Base-by-base conservation (phyloP, 2,329 filamentous ascomycete genomes). In the Penicillium sp. region DNA sequence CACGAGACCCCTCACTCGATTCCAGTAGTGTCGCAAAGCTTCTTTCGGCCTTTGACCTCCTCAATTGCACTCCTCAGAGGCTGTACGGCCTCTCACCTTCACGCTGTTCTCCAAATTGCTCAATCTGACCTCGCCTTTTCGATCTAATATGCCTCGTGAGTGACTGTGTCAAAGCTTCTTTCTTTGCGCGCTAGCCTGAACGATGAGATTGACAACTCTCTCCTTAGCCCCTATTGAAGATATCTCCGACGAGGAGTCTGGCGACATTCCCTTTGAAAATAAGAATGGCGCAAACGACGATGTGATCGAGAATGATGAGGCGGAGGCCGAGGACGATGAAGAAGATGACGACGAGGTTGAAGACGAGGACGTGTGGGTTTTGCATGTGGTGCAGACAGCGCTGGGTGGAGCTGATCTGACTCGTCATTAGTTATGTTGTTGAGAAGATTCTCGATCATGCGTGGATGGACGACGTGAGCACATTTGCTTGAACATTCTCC, bases 141-240 rank as follows among this genome's bases (percentile, higher is more conserved):
- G 45, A 39, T 52, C 56, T 49, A 70, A 28, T 34, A 60, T 73
- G 71, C 68, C 70, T 57, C 70, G 71, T 73, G 51, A 66, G 71
- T 69, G 39, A 39, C 25, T 28, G 36, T 36, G 34, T 43, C 26
- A 49, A 47, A 48, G 53, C 32, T 39, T 42, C 47, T 34, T 42
- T 39, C 43, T 41, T 47, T 48, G 42, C 48, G 49, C 50, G 35
- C 51, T 38, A 38, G 25, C 11, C 29, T 29, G 28, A 45, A 44
- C 45, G 29, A 7, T 4, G 29, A 32, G 29, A 32, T 32, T 43
- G 25, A 50, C 46, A 18, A 18, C 28, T 9, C 36, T 50, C 39
- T 38, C 66, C 27, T 35, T 34, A 69, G 66, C 64, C 18, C 61
- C 63, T 39, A 46, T 66, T 9, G 62, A 62, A 39, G 63, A 66